Percentiles rank a stretch among this genome's conserved stretches.
phyloP scores from a whole-genome alignment of 1,284 basidiomycete species.

The Coniferiporia sulphurascens region DNA sequence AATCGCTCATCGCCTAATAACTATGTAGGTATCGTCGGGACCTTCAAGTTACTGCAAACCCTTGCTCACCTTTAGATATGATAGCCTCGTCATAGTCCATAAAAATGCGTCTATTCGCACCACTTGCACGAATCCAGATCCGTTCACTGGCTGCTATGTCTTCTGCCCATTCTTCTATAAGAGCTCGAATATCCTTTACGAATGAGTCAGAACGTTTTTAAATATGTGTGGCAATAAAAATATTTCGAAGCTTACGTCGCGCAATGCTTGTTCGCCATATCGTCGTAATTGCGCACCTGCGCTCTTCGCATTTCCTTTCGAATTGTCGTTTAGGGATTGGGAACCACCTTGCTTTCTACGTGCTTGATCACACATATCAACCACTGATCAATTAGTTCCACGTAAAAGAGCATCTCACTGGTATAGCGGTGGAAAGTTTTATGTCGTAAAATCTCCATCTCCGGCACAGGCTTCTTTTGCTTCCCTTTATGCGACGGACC shows the following conservation, averaged over 20 bases:
- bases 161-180: constrained; percentile 80
- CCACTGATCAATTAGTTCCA: not conserved
- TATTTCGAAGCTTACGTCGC: constrained; percentile 56
- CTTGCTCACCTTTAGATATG: constrained; percentile 42
- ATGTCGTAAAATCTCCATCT: constrained; percentile 79
- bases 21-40: not conserved
- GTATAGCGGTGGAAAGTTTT: constrained; percentile 99
- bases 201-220: constrained; percentile 7
- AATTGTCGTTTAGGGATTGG: constrained; percentile 89
- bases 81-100: constrained; percentile 77
- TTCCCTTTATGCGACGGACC: constrained; percentile 47
- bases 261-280: constrained; percentile 91
- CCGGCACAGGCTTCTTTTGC: constrained; percentile 54
- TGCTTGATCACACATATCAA: constrained; percentile 45
- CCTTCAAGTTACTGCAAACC: not conserved
- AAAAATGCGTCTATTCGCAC: constrained; percentile 83
- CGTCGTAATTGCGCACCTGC: constrained; percentile 93
- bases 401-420: constrained; percentile 47
- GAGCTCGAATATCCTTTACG: constrained; percentile 76
- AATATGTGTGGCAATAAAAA: not conserved
- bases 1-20: constrained; percentile 66
- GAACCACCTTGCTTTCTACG: constrained; percentile 97
- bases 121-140: constrained; percentile 86
- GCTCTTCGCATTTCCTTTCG: constrained; percentile 90
- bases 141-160: constrained; percentile 79